Percentiles rank a stretch among this genome's conserved stretches.
These are phyloP conservation scores for Candida koratica DNA, from an alignment of 805 yeast genomes.

Conservation along the genomic window DNA sequence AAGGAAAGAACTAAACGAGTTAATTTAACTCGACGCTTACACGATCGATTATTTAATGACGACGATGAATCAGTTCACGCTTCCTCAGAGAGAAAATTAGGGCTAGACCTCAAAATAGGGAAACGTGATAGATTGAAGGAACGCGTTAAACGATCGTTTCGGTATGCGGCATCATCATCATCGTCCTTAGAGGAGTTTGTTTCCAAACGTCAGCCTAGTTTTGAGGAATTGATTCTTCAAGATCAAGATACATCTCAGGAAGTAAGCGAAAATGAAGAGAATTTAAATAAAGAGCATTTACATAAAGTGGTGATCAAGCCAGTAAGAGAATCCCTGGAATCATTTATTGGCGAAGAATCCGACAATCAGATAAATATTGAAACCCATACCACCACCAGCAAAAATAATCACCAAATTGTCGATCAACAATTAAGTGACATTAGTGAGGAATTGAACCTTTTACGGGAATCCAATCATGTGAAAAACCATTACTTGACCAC, in stretches of 20 bases:
- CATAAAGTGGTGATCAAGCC: constrained; percentile 9
- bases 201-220: neutral
- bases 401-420: constrained; percentile 1
- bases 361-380: neutral
- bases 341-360: neutral
- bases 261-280: constrained; percentile 1
- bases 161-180: constrained; percentile 8
- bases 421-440: constrained; percentile 8
- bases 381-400: neutral
- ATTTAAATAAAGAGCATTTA: constrained; percentile 2
- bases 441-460: constrained; percentile 2
- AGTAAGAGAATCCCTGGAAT: constrained; percentile 6
- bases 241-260: neutral
- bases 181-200: constrained; percentile 5
- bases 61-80: constrained; percentile 19
- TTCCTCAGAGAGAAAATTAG: constrained; percentile 14
- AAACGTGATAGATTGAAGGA: constrained; percentile 12
- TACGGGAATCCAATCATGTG: constrained; percentile 11
- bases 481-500: constrained; percentile 10
- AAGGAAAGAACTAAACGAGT: constrained; percentile 4
- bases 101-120: constrained; percentile 10
- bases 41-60: constrained; percentile 31
- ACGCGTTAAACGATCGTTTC: constrained; percentile 8
- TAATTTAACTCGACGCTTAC: constrained; percentile 19
- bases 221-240: neutral